Evolutionary conservation across 1,139 yeast genomes (phyloP).

Genomic region (Suhomyces bolitotheri): DNA sequence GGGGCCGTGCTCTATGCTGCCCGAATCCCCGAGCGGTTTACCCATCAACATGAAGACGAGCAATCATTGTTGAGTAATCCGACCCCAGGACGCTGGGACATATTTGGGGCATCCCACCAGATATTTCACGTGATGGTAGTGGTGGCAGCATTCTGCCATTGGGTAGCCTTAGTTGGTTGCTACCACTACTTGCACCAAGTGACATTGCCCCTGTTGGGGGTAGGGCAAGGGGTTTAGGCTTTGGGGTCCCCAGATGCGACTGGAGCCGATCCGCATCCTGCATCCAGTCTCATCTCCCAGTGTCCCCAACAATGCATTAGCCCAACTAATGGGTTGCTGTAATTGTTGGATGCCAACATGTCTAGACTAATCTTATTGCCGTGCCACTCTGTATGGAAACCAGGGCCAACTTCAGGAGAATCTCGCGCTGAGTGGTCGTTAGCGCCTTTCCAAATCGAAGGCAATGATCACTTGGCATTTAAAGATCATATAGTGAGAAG

Average conservation of each 20-base stretch:
- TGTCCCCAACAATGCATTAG: too few relatives aligned
- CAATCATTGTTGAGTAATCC: constrained; percentile 19
- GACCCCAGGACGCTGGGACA: constrained; percentile 51
- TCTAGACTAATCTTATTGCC: constrained; percentile 50
- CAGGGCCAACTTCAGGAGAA: constrained; percentile 37
- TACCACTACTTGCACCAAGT: constrained; percentile 51
- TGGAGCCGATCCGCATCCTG: too few relatives aligned
- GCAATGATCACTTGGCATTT: constrained; percentile 66
- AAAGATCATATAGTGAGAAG: constrained; percentile 57
- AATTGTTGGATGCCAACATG: constrained; percentile 1
- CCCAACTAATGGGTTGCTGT: too few relatives aligned
- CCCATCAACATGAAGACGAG: constrained; percentile 52
- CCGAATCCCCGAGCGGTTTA: constrained; percentile 72
- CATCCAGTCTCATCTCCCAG: too few relatives aligned
- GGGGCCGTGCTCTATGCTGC: constrained; percentile 83
- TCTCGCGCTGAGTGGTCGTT: constrained; percentile 57
- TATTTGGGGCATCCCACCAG: constrained; percentile 85
- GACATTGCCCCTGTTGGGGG: background rate
- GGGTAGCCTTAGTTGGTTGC: constrained; percentile 61
- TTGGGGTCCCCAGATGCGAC: too few relatives aligned
- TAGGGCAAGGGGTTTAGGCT: too few relatives aligned
- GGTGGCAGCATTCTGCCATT: constrained; percentile 76
- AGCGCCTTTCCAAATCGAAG: constrained; percentile 67
- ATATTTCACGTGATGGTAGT: constrained; percentile 83
- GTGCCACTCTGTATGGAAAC: constrained; percentile 67